These are phyloP conservation scores for Pestalotiopsis sp. DNA, from an alignment of 2,329 filamentous ascomycete species.

Conservation along the genomic window DNA sequence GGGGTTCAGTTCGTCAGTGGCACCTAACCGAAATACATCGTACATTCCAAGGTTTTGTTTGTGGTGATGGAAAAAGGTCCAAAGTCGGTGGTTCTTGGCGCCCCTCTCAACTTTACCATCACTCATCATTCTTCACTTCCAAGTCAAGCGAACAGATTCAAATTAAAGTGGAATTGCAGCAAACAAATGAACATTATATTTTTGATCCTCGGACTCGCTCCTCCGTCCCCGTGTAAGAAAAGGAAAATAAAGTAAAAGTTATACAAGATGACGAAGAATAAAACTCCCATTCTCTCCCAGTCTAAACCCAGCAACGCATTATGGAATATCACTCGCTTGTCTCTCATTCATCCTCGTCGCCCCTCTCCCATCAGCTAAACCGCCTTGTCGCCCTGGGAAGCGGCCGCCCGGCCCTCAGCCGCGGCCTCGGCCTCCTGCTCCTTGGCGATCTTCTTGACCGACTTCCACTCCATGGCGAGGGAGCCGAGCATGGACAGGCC, in stretches of 20 bases:
- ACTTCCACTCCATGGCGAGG: constrained; percentile 15
- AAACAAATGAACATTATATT: not conserved
- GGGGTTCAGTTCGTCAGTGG: not conserved
- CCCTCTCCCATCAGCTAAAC: not conserved
- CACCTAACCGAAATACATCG: not conserved
- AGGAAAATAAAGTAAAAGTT: not conserved
- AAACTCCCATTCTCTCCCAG: not conserved
- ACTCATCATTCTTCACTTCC: not conserved
- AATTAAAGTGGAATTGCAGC: not conserved
- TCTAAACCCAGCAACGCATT: not conserved
- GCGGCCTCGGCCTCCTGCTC: not conserved
- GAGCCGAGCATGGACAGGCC: constrained; percentile 14
- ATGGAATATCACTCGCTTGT: not conserved
- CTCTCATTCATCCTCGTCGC: not conserved
- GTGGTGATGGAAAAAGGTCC: not conserved
- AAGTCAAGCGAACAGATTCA: not conserved
- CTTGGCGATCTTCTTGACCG: constrained; percentile 8
- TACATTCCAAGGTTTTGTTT: not conserved
- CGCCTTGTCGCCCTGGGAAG: not conserved
- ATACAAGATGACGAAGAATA: not conserved
- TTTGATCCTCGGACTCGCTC: not conserved
- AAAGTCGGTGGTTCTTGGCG: not conserved
- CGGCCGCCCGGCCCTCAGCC: not conserved
- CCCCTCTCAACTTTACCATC: not conserved
- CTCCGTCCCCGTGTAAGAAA: not conserved